Percentiles rank a stretch among this genome's conserved stretches.
Conservation (phyloP, 108 stramenopile genomes). For the Cyclotella baltica region DNA sequence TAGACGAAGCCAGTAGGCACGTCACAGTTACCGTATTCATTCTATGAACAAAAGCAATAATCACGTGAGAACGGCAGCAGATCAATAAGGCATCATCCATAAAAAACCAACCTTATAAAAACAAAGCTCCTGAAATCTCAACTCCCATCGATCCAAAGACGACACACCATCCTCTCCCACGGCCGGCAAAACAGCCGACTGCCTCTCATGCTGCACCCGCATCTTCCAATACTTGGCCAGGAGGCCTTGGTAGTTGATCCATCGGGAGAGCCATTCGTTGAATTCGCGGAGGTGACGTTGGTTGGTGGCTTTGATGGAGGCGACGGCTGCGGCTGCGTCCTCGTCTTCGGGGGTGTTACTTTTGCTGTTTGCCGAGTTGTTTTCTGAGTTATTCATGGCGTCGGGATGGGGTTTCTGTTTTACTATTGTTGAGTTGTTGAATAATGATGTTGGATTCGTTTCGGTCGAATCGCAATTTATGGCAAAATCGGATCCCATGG, state of each 20-base stretch:
- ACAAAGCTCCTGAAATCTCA: conserved; percentile 25
- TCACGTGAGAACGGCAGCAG: background rate
- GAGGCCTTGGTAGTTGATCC: conserved; percentile 16
- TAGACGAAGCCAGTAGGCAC: conserved; percentile 12
- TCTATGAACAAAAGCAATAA: background rate
- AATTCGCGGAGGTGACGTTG: conserved; percentile 34
- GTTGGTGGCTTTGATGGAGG: background rate
- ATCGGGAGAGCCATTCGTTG: conserved; percentile 31
- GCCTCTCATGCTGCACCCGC: background rate
- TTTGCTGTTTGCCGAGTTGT: background rate
- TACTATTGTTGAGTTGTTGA: too few species aligned
- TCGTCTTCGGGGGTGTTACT: background rate
- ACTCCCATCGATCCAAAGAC: background rate
- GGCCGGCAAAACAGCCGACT: background rate
- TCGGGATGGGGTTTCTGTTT: too few species aligned
- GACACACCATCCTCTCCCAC: background rate
- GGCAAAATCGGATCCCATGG: too few species aligned
- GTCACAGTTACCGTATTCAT: conserved; percentile 28
- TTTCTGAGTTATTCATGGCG: background rate
- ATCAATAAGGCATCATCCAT: background rate
- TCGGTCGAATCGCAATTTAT: too few species aligned
- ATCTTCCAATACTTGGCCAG: conserved; percentile 20
- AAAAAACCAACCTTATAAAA: conserved; percentile 13
- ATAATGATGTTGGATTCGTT: too few species aligned
- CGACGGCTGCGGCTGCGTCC: background rate